Evolutionary conservation across 2,329 filamentous ascomycete genomes (phyloP), one percentile per base, ranked within the genome.

Genomic region (Arthrobotrys sphaeroides): DNA sequence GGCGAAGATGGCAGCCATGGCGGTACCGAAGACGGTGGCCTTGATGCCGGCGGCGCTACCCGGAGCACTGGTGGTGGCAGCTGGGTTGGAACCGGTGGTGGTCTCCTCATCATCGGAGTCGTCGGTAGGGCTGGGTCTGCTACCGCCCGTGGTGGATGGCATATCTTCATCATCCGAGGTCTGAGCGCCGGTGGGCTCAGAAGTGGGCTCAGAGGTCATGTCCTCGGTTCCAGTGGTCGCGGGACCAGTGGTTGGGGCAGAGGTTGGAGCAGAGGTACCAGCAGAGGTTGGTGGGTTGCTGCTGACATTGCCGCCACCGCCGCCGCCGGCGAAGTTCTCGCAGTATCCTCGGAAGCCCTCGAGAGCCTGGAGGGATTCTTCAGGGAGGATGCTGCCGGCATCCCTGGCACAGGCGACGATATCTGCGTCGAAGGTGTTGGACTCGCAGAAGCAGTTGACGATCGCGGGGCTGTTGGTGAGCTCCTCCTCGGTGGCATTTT

Each of bases 1-100:
- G 40, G 69, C 61, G 20, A 74, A 20, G 3, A 74, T 18, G 16
- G 69, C 62, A 40, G 40, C 62, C 7, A 74, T 22, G 18, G 61
- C 43, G 20, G 69, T 62, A 20, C 69, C 69, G 18, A 67, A 6
- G 18, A 67, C 10, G 18, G 53, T 45, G 33, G 55, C 42, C 62
- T 74, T 67, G 24, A 67, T 40, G 16, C 61, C 53, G 18, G 53
- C 31, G 13, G 69, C 69, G 36, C 51, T 20, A 53, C 28, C 55
- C 16, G 66, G 66, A 36, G 10, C 42, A 22, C 1, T 26, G 20
- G n/a, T 22, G 26, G 13, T 24, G 26, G 60, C 40, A 13, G 5
- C 16, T n/a, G n/a, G n/a, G n/a, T n/a, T n/a, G n/a, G n/a, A n/a
- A 6, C 26, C 3, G 20, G 64, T 18, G 9, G 31, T 38, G 22